A percentile compares a stretch with the other conserved stretches of the same genome.
Evolutionary conservation across 2,329 filamentous ascomycete genomes (phyloP).

Genomic region (Gnomoniopsis smithogilvyi): DNA sequence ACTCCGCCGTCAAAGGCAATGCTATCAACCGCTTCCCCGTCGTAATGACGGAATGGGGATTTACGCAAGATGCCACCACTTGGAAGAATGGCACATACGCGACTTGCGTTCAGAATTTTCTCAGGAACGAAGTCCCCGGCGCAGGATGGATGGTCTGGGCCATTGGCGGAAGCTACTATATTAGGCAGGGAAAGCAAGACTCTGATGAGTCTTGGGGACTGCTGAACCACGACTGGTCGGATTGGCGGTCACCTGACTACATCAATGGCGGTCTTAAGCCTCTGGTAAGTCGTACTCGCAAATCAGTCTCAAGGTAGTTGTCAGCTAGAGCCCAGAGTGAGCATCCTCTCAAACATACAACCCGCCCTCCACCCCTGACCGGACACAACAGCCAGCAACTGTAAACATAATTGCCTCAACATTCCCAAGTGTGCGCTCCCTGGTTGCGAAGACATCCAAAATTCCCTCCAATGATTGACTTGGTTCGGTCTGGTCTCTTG

Average conservation of each 20-base stretch:
- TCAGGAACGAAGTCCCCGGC: neutral
- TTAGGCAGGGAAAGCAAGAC: constrained; percentile 46
- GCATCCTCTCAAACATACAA: neutral
- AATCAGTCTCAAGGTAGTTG: constrained; percentile 13
- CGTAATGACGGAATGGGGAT: constrained; percentile 20
- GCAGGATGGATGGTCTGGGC: constrained; percentile 59
- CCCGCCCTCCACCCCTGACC: too few species aligned
- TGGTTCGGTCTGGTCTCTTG: neutral
- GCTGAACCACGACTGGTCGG: constrained; percentile 33
- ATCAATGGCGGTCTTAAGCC: constrained; percentile 27
- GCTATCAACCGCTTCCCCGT: constrained; percentile 29
- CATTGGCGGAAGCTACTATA: constrained; percentile 55
- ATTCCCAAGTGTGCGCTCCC: neutral
- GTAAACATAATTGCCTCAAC: neutral
- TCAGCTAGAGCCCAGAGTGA: neutral
- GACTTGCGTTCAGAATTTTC: constrained; percentile 6
- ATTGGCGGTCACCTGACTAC: constrained; percentile 35
- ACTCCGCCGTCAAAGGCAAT: constrained; percentile 40
- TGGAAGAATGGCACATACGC: constrained; percentile 9
- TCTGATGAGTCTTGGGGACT: constrained; percentile 51
- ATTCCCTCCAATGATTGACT: neutral
- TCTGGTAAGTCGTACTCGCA: constrained; percentile 37
- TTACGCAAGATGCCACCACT: constrained; percentile 7
- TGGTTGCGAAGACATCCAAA: too few species aligned
- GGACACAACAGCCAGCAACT: too few species aligned